Evolutionary conservation across 2,329 filamentous ascomycete species (phyloP), one percentile per base, ranked within the genome.

Genomic region (Seiridium cupressi): DNA sequence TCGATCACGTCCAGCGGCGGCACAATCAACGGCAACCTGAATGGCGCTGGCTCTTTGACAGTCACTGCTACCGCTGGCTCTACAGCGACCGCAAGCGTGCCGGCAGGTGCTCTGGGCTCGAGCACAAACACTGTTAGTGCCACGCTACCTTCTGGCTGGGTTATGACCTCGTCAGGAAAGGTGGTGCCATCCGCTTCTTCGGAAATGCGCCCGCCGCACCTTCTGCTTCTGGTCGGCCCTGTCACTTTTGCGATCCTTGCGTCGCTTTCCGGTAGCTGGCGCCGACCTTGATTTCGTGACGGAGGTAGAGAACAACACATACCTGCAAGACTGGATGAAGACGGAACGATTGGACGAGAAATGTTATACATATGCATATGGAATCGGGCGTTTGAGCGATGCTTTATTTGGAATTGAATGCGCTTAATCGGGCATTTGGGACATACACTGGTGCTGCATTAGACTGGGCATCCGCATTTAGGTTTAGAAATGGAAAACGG

Each of bases 1-100:
- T 94, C 91, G 54, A 98, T 99, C 74, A 77, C 85, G 67, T 87
- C 94, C 57, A 84, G 89, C n/a, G 93, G 87, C 64, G 95, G 95
- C 62, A 75, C 80, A 65, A 80, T 98, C 73, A 92, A 92, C 73
- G 86, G 84, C 36, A 90, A 86, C 61, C 82, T 84, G 66, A 81
- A 82, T 63, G 83, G 81, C 61, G 79, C 82, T 40, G 84, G 79
- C 40, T 77, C 70, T 58, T 64, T 81, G 53, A 80, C 78, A 26
- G 80, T 82, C 38, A 86, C 84, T 3, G 81, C 83, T 54, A 85
- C 88, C 35, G 85, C 83, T 5, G 82, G 89, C 60, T 86, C 88
- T 5, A 84, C 87, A 0, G 84, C 85, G 5, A 84, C 84, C 3
- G 81, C 80, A 60, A 85, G 85, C 36, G 84, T 93, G 59, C 90